Base-by-base conservation (phyloP, 208 protist species). In the Crithidia sp. region DNA sequence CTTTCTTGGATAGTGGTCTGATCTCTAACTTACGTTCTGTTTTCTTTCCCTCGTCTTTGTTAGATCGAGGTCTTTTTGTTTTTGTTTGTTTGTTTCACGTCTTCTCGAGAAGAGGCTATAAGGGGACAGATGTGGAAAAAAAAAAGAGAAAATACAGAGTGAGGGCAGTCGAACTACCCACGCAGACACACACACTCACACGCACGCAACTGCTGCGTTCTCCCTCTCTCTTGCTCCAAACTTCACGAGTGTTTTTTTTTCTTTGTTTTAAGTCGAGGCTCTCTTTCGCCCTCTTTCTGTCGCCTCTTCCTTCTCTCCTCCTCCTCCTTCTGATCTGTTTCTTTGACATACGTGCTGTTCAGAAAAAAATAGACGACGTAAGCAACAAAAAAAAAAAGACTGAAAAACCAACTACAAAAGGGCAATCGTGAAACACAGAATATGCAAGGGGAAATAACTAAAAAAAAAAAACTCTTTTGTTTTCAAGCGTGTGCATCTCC, bases 251-350 rank as follows among this genome's bases (percentile, higher is more conserved):
- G 3, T 44, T 44, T 44, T 44, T 44, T 45, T 17, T 44, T 61
- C 14, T 61, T 45, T 4, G 39, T 13, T 7, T 7, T 19, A 14
- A 45, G 28, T 28, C 28, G 28, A 28, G 28, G 28, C 28, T 28
- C 28, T 28, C 28, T 28, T 28, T 28, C 28, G 28, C 28, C 1
- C 28, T 28, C 28, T 28, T 28, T 28, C 28, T 28, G 28, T 28
- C 28, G 28, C 28, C 28, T 28, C 28, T 28, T 28, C 1, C 28
- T 28, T 56, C 58, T 36, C 17, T 40, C n/a, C 44, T 49, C 43
- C 45, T 63, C 5, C 58, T 62, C 28, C 17, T 65, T 64, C 3
- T 65, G 3, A 36, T 53, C 19, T 50, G 49, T 49, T n/a, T 73
- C 57, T 49, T 61, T 56, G 36, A 61, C 13, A 12, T 28, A 61